Evolutionary conservation across 2,329 filamentous ascomycete genomes (phyloP), one percentile per base, ranked within the genome.

Genomic region (Microdochium bolleyi): DNA sequence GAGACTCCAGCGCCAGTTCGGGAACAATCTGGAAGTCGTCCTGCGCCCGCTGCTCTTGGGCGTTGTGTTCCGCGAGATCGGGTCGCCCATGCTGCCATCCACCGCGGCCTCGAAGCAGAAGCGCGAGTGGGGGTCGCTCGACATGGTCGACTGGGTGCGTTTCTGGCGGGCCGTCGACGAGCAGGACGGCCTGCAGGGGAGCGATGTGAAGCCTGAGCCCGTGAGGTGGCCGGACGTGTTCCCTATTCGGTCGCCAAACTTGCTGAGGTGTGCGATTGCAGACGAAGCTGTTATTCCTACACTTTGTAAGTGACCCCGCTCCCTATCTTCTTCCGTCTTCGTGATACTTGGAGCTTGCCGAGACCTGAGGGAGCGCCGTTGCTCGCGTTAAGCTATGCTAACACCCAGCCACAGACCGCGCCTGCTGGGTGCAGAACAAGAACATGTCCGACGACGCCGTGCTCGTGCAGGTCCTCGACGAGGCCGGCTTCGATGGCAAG

Each of bases 41-140:
- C 44, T 49, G 8, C 48, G 49, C 21, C 53, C 53, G 14, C 44
- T 55, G 22, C 51, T 55, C 22, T 51, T 55, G 8, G 51, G 53
- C n/a, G 51, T 49, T 32, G 22, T 55, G 16, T 55, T 55, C 48
- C 38, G 25, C 34, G 52, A 51, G 19, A 55, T 55, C 25, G 53
- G 53, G 16, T 41, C 51, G n/a, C 53, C 53, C 8, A 32, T 49
- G 49, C 13, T 55, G 48, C 53, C 53, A 22, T n/a, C 21, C n/a
- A 27, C 30, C 14, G 49, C 50, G 7, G 49, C 41, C 3, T 55
- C 53, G 25, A 27, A 27, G 49, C 53, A 55, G 38, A 55, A 51
- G 24, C 48, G 53, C 16, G 38, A 37, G 24, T 53, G 52, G 24
- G 24, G n/a, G 22, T 13, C 48, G 19, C 53, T 48, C 22, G 53